Conservation (phyloP, 2,329 filamentous ascomycete genomes). For the Aphanocladium album region DNA sequence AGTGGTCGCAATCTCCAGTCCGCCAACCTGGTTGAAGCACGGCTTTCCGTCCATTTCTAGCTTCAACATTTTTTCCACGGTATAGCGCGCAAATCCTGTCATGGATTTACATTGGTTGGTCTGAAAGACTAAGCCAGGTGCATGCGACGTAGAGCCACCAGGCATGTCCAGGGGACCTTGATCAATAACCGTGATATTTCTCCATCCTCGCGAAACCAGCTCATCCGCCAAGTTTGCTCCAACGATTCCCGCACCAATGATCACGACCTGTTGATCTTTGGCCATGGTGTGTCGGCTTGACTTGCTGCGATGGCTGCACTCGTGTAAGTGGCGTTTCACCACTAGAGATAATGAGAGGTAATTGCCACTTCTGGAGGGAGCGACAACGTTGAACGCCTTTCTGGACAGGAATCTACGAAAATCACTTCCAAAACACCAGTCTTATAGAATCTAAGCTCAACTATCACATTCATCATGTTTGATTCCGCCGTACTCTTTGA, state of each 20-base stretch:
- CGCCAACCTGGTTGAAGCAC: slow-evolving; percentile 60
- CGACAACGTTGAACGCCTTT: not conserved
- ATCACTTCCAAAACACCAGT: not conserved
- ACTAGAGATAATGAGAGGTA: not conserved
- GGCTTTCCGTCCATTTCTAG: slow-evolving; percentile 32
- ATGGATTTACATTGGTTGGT: slow-evolving; percentile 54
- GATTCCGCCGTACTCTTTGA: not conserved
- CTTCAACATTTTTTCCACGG: slow-evolving; percentile 53
- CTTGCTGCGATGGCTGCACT: not conserved
- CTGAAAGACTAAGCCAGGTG: slow-evolving; percentile 60
- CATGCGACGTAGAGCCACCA: slow-evolving; percentile 61
- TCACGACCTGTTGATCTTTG: slow-evolving; percentile 43
- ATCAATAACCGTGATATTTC: slow-evolving; percentile 58
- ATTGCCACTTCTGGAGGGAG: too few species aligned
- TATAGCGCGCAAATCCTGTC: slow-evolving; percentile 56
- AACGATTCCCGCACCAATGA: slow-evolving; percentile 61
- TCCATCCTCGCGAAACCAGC: slow-evolving; percentile 57
- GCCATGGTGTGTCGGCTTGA: slow-evolving; percentile 25
- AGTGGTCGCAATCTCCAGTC: slow-evolving; percentile 58
- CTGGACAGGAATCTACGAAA: not conserved
- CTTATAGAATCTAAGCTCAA: slow-evolving; percentile 3
- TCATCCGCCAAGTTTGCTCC: slow-evolving; percentile 61
- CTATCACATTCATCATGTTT: not conserved
- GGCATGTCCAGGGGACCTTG: slow-evolving; percentile 59
- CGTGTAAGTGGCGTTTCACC: not conserved